Percentiles rank a stretch among this genome's conserved stretches.
These are phyloP conservation scores for Ilyonectria mors-panacis DNA, from an alignment of 2,329 filamentous ascomycete species.

Conservation along the genomic window DNA sequence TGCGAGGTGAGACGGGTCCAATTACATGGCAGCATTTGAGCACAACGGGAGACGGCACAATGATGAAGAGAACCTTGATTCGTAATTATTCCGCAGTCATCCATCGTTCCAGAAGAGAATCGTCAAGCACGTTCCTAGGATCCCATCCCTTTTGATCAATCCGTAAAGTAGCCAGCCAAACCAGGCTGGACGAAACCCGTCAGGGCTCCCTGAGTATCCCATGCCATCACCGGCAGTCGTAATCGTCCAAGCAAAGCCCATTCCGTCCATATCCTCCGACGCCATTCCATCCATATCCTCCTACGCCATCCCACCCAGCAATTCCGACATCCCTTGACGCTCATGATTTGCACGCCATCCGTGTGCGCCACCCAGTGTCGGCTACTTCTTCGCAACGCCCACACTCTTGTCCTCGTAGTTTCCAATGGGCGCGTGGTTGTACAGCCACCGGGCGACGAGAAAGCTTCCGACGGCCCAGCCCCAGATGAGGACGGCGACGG, in stretches of 20 bases:
- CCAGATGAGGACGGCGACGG: constrained; percentile 76
- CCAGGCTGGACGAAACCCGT: background rate
- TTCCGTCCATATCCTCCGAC: background rate
- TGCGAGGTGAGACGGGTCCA: background rate
- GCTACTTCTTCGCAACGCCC: constrained; percentile 44
- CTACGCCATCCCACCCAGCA: constrained; percentile 15
- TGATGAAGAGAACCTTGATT: background rate
- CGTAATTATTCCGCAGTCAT: constrained; percentile 12
- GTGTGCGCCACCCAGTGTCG: background rate
- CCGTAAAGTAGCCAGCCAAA: background rate
- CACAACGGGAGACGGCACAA: background rate
- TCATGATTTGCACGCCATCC: background rate
- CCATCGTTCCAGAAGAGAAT: constrained; percentile 9
- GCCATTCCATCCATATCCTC: constrained; percentile 16
- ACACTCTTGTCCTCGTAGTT: constrained; percentile 38
- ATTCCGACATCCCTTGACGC: background rate
- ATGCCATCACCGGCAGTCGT: background rate
- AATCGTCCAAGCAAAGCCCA: background rate
- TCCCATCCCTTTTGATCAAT: background rate
- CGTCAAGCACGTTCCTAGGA: background rate
- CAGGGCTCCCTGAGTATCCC: constrained; percentile 11
- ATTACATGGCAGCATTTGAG: background rate
- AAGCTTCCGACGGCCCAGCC: constrained; percentile 76
- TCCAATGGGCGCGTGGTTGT: constrained; percentile 52
- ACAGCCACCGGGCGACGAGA: constrained; percentile 63